Evolutionary conservation across 2,329 filamentous ascomycete genomes (phyloP).

Genomic region (Apiospora pterosperma): DNA sequence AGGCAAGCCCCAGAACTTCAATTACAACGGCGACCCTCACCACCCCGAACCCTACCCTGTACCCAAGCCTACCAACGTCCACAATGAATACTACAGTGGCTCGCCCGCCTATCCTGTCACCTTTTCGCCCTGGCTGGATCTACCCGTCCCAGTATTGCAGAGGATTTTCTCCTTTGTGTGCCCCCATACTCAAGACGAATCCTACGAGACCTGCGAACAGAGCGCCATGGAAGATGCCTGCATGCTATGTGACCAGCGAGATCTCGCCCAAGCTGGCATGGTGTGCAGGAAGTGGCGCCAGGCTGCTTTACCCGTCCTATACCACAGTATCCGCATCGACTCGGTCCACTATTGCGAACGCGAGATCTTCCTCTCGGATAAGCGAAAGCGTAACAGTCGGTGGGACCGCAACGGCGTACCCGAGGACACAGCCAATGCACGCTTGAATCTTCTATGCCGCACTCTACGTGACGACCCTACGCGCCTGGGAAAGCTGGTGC

Average conservation of each 20-base stretch:
- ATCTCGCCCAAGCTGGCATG: conserved; percentile 75
- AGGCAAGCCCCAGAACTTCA: conserved; percentile 14
- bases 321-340: conserved; percentile 88
- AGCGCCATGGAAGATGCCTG: conserved; percentile 76
- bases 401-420: conserved; percentile 76
- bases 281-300: conserved; percentile 70
- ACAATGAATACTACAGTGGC: conserved; percentile 14
- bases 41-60: conserved; percentile 18
- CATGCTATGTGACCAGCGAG: conserved; percentile 90
- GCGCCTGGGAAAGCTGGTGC: conserved; percentile 64
- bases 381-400: conserved; percentile 69
- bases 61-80: conserved; percentile 14
- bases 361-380: conserved; percentile 76
- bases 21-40: conserved; percentile 19
- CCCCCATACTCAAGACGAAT: conserved; percentile 74
- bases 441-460: conserved; percentile 75
- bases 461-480: conserved; percentile 76
- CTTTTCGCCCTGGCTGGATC: conserved; percentile 33
- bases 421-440: conserved; percentile 72
- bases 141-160: conserved; percentile 68
- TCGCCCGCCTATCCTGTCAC: conserved; percentile 7
- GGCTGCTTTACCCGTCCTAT: conserved; percentile 56
- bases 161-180: conserved; percentile 81
- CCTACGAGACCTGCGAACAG: conserved; percentile 79
- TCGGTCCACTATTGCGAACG: conserved; percentile 91